Evolutionary conservation across 2,329 filamentous ascomycete species (phyloP).

Genomic region (Fusarium chlamydosporum): DNA sequence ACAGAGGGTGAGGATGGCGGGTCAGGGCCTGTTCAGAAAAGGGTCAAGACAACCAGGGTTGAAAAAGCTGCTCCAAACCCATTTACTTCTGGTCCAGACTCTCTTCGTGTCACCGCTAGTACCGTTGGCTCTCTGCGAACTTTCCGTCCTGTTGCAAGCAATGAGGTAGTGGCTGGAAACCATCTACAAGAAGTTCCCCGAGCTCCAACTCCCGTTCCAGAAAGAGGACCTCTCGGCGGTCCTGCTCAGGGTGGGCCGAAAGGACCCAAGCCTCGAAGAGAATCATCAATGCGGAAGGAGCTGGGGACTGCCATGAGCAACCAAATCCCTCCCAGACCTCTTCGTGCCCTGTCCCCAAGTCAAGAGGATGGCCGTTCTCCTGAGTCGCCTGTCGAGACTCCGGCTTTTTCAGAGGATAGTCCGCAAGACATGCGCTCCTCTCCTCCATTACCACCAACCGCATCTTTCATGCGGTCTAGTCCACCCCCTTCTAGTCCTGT

Average conservation of each 20-base stretch:
- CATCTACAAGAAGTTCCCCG: conserved; percentile 81
- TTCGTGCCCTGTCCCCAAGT: conserved; percentile 59
- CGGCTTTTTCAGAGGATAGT: conserved; percentile 73
- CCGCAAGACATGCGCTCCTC: conserved; percentile 90
- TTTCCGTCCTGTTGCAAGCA: conserved; percentile 78
- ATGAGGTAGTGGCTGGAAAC: conserved; percentile 59
- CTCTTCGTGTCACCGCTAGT: conserved; percentile 89
- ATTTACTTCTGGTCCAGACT: conserved; percentile 82
- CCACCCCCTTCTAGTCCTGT: conserved; percentile 85
- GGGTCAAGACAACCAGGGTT: conserved; percentile 81
- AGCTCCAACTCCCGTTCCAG: conserved; percentile 82
- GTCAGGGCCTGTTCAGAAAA: conserved; percentile 68
- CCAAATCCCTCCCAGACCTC: conserved; percentile 56
- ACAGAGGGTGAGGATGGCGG: conserved; percentile 70
- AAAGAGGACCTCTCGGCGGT: conserved; percentile 52
- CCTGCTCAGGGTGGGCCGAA: conserved; percentile 53
- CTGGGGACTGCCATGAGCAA: conserved; percentile 64
- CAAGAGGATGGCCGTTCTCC: conserved; percentile 69
- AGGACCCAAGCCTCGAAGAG: conserved; percentile 65
- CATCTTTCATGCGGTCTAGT: conserved; percentile 68
- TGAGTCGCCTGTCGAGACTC: conserved; percentile 67
- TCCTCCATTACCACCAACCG: conserved; percentile 80
- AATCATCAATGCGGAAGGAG: conserved; percentile 71
- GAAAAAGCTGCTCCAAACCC: conserved; percentile 79
- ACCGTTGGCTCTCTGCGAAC: conserved; percentile 89